A percentile compares a stretch with the other conserved stretches of the same genome.
Conservation (phyloP, 1,284 basidiomycete genomes). For the Sphagnurus paluster region DNA sequence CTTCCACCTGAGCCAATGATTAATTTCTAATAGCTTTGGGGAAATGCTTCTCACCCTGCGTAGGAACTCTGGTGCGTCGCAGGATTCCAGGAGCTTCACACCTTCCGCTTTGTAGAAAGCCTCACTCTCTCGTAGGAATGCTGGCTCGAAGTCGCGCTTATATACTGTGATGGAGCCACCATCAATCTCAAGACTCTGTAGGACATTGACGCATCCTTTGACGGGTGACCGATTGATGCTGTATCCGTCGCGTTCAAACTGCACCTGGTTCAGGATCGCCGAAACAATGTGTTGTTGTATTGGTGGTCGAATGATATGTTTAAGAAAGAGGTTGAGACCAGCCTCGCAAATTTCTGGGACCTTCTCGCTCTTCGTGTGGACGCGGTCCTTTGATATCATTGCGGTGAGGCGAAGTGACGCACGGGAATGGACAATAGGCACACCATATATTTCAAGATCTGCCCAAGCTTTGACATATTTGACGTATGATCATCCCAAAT, state of each 20-base stretch:
- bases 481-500: conserved; percentile 96
- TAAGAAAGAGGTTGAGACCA: conserved; percentile 84
- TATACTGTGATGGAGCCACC: conserved; percentile 68
- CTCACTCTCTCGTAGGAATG: conserved; percentile 77
- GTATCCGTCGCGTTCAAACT: conserved; percentile 89
- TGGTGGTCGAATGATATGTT: conserved; percentile 81
- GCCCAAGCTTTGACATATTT: conserved; percentile 88
- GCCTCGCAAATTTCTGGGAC: conserved; percentile 84
- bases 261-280: conserved; percentile 86
- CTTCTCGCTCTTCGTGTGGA: conserved; percentile 70
- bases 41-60: conserved; percentile 55
- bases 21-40: conserved; percentile 8
- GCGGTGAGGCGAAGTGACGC: conserved; percentile 12
- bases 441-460: conserved; percentile 97
- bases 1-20: conserved; percentile 66
- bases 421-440: conserved; percentile 24
- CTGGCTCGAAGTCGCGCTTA: conserved; percentile 83
- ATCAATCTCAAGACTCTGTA: conserved; percentile 65
- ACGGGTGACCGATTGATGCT: conserved; percentile 91
- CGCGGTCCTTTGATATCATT: conserved; percentile 72
- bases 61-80: conserved; percentile 85
- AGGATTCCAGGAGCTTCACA: conserved; percentile 65
- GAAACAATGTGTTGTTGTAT: conserved; percentile 84
- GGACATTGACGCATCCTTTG: conserved; percentile 88
- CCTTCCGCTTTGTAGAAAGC: conserved; percentile 85